Evolutionary conservation across 352 stramenopile species (phyloP), one percentile per base, ranked within the genome.

Genomic region (Pythium pyrilobum): DNA sequence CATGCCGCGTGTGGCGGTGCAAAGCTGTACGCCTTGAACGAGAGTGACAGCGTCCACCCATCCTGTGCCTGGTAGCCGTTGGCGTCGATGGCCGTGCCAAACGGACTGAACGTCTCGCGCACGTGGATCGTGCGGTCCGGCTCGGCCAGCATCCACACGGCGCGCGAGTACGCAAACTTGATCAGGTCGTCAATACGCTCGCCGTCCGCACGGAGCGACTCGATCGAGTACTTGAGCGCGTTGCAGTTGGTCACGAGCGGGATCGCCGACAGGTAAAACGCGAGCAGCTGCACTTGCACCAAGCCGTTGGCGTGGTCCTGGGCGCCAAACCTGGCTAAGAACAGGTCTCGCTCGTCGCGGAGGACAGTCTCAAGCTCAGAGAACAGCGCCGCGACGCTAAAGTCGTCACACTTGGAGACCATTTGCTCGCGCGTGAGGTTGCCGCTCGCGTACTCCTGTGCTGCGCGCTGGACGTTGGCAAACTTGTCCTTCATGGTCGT

Each of bases 401-500:
- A 80, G 38, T 80, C 71, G 16, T 77, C 67, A 44, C 71, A 80
- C 41, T 80, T 80, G n/a, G 57, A 54, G 15, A 66, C 23, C 67
- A 80, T 80, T 41, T 80, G 71, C 5, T 36, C 49, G 0, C 61
- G 52, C 13, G 71, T 69, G 24, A 80, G 34, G 34, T 69, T 68
- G 2, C 71, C 71, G 7, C 38, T 24, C 0, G 67, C 59, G 44
- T 71, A 80, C n/a, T 73, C 59, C 28, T 64, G 44, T 0, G 71
- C 47, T 6, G 64, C 57, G 18, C 49, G 53, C 29, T 75, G 71
- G 0, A 80, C 58, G 25, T 42, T 56, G 2, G 56, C 53, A 29
- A 80, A 77, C 37, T 76, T 77, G 65, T 80, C 71, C 53, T 80
- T 80, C 67, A 77, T 77, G 29, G 59, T 57, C 6, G 66, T 59